Evolutionary conservation across 176 grass and related monocot species (phyloP), one percentile per base, ranked within the genome.

Genomic region (Zea mays): DNA sequence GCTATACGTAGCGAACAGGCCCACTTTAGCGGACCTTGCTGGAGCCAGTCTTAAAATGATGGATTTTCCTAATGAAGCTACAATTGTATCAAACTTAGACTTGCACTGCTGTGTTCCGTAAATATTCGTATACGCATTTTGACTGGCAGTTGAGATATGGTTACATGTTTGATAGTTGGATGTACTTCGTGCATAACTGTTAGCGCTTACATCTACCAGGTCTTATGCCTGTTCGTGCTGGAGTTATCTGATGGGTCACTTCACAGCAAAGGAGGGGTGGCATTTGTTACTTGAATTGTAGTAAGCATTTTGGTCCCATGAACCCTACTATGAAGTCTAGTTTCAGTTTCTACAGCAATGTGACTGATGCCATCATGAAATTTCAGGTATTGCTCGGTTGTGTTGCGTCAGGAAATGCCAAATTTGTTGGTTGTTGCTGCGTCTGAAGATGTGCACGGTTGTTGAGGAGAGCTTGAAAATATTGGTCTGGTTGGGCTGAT

Each of bases 251-350:
- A 62, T 71, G 65, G 71, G 49, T 81, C 71, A 60, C 82, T 81
- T 81, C 58, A 77, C 60, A 73, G 72, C 66, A 72, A 82, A 77
- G 72, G 77, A 85, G 77, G 86, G 72, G 72, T 77, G 78, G 43
- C 78, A 81, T 89, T 89, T 16, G 59, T 89, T 85, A 54, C 78
- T 85, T 85, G 72, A 81, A 72, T 72, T 77, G 78, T 85, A 55
- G 82, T 89, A 71, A 81, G 78, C 48, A 67, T 60, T 85, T 67
- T 39, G 56, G 6, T 1, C 69, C 37, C 65, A 12, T 67, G 65
- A 66, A 19, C 7, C 9, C 16, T 21, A 9, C 20, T 14, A 19
- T 34, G n/a, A 82, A 42, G 21, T 72, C 11, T 16, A 5, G 6
- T 58, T 67, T 81, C 21, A 77, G 67, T 81, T 84, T 75, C 37